A percentile compares a stretch with the other conserved stretches of the same genome.
These are phyloP conservation scores for Abelmoschus esculentus DNA, from an alignment of 345 rosid genomes.

Conservation along the genomic window DNA sequence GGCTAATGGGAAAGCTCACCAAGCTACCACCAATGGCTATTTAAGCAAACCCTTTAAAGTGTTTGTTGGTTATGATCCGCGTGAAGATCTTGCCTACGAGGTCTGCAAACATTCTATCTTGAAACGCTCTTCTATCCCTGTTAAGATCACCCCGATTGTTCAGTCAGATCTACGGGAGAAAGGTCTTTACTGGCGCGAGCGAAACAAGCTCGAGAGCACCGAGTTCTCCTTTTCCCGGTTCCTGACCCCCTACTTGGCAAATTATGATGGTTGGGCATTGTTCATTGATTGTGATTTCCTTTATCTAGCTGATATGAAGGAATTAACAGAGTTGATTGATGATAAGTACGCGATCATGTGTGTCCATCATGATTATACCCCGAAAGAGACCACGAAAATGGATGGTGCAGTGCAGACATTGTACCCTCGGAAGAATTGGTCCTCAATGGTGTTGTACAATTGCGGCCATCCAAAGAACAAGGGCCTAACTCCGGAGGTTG, in stretches of 20 bases:
- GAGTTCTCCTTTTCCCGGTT: slow-evolving; percentile 93
- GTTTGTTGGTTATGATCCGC: no score
- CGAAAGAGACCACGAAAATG: slow-evolving; percentile 90
- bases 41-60: no score
- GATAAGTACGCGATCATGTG: slow-evolving; percentile 89
- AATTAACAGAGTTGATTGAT: slow-evolving; percentile 62
- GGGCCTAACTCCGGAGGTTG: slow-evolving; percentile 54
- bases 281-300: slow-evolving; percentile 96
- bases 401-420: slow-evolving; percentile 91
- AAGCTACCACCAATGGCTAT: no score
- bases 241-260: slow-evolving; percentile 74
- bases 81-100: no score
- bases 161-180: no score
- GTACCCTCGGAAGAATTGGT: slow-evolving; percentile 97
- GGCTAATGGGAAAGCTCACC: no score
- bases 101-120: no score
- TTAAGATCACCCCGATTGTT: no score
- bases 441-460: slow-evolving; percentile 92
- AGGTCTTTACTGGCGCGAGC: no score
- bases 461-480: slow-evolving; percentile 89
- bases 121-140: no score
- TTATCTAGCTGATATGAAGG: slow-evolving; percentile 73
- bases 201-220: slow-evolving; percentile 41
- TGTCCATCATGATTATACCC: slow-evolving; percentile 88
- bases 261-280: slow-evolving; percentile 90